phyloP scores from a whole-genome alignment of 2,329 filamentous ascomycete species.

The Alternaria solani region DNA sequence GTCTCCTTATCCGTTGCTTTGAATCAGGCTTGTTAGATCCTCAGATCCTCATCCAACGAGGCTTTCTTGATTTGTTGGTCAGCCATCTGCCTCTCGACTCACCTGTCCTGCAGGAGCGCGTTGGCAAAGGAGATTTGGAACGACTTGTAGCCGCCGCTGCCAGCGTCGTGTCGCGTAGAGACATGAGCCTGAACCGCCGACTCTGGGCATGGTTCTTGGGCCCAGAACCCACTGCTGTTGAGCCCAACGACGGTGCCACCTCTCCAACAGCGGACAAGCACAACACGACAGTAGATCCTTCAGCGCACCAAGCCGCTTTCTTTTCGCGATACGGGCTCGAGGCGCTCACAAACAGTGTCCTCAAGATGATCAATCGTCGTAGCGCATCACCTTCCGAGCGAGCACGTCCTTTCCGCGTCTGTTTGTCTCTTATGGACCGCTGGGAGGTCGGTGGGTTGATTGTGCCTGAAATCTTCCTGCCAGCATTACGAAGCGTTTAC shows the following conservation, averaged over 20 bases:
- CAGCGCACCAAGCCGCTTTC: conserved; percentile 67
- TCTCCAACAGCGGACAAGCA: conserved; percentile 60
- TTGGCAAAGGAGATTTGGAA: conserved; percentile 79
- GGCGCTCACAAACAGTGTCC: conserved; percentile 75
- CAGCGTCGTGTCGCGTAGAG: conserved; percentile 86
- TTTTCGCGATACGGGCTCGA: conserved; percentile 82
- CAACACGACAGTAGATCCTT: conserved; percentile 52
- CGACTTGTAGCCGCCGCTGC: conserved; percentile 81
- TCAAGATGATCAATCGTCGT: conserved; percentile 74
- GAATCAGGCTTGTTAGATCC: conserved; percentile 87
- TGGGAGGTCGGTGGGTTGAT: conserved; percentile 96
- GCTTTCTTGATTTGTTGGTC: conserved; percentile 91
- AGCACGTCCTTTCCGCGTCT: conserved; percentile 87
- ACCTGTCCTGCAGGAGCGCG: conserved; percentile 76
- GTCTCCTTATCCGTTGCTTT: conserved; percentile 88
- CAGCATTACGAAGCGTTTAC: conserved; percentile 81
- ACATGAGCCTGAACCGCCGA: conserved; percentile 95
- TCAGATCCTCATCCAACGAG: conserved; percentile 89
- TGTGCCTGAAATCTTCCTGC: conserved; percentile 86
- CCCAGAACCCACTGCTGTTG: conserved; percentile 66
- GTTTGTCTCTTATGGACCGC: conserved; percentile 94
- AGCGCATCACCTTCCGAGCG: conserved; percentile 68
- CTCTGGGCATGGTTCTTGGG: conserved; percentile 97
- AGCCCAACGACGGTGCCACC: conserved; percentile 32
- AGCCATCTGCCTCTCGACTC: conserved; percentile 88